These are phyloP conservation scores for Rhizophora mangle DNA, from an alignment of 345 rosid genomes.

Conservation along the genomic window DNA sequence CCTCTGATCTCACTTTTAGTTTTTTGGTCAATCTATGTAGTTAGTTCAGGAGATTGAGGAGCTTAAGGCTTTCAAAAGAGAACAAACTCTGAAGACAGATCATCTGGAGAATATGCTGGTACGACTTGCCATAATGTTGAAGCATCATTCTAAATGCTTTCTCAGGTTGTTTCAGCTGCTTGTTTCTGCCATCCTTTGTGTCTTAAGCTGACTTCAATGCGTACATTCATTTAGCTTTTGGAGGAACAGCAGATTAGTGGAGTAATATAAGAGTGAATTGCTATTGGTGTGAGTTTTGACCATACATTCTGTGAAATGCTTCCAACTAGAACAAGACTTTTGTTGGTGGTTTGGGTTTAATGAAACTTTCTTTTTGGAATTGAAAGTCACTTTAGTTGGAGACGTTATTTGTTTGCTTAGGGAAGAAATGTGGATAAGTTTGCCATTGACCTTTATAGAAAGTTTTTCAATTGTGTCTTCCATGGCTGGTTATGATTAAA, in stretches of 20 bases:
- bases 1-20: background rate
- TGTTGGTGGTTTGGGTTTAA: too few species aligned
- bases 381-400: too few species aligned
- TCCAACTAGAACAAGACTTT: background rate
- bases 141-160: background rate
- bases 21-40: slow-evolving; percentile 8
- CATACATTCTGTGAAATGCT: background rate
- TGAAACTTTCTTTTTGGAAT: too few species aligned
- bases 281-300: background rate
- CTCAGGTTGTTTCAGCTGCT: background rate
- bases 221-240: background rate
- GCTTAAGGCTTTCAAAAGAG: slow-evolving; percentile 22
- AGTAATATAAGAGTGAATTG: background rate
- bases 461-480: too few species aligned
- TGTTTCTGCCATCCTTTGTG: background rate
- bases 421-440: too few species aligned
- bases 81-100: slow-evolving; percentile 20
- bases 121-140: background rate
- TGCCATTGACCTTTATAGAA: too few species aligned
- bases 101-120: slow-evolving; percentile 27
- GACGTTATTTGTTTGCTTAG: too few species aligned
- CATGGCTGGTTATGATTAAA: too few species aligned
- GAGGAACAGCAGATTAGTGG: slow-evolving; percentile 1
- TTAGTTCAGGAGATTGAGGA: slow-evolving; percentile 24
- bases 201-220: background rate